Base-by-base conservation (phyloP, 83 land plant species). In the Diphasiastrum complanatum region DNA sequence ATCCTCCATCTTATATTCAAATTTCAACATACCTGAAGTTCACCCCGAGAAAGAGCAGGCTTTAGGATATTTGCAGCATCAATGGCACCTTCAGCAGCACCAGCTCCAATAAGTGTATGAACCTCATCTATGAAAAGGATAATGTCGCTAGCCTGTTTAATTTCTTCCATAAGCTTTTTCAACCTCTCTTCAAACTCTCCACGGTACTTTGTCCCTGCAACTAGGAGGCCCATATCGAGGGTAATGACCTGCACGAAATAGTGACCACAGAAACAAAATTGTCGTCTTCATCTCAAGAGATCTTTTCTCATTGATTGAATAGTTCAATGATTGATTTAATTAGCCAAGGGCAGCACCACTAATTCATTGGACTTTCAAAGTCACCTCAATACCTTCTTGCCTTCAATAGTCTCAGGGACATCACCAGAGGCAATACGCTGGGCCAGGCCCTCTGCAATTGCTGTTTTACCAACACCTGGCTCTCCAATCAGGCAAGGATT, bases 1-100 rank as follows among this genome's bases (percentile, higher is more conserved):
- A n/a, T n/a, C n/a, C n/a, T n/a, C n/a, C n/a, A n/a, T n/a, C n/a
- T n/a, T n/a, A n/a, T n/a, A n/a, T n/a, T n/a, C n/a, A n/a, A n/a
- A n/a, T n/a, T n/a, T 41, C 45, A 34, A 45, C 34, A 8, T 66
- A 78, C 95, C 95, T 88, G 95, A 12, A 88, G 70, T 82, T 88
- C 95, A 47, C 95, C 95, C 40, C 95, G 78, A 12, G 91, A 84
- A 47, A 89, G 78, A 31, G 91, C 81, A 32, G 95, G 95, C 35
- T 89, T 89, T 65, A 89, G 63, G 25, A 89, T 82, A 60, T 89
- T 89, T 32, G 95, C 95, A 30, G 95, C 95, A 83, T 88, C 95
- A 50, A 87, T 87, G 4, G 95, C 95, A 47, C 95, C 95, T 58
- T 87, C 95, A 47, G 95, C 95, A 11, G 95, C 95, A 43, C 95